Conservation (phyloP, 768 basidiomycete genomes). For the Auricularia cornea region DNA sequence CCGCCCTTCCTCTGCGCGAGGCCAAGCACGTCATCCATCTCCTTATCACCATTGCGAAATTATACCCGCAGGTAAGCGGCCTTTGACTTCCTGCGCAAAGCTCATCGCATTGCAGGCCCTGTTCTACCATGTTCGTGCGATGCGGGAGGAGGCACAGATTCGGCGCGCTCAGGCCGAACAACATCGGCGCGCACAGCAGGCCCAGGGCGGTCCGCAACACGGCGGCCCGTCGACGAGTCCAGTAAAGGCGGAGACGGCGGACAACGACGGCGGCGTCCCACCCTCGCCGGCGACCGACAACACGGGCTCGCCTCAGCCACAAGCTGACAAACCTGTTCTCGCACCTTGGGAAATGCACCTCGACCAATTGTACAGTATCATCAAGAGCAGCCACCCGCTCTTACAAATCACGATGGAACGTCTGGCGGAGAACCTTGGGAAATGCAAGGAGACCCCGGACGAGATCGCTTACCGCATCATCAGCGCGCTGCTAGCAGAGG, state of each 20-base stretch:
- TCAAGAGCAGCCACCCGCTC: conserved; percentile 94
- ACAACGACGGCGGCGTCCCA: conserved; percentile 14
- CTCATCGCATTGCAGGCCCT: conserved; percentile 50
- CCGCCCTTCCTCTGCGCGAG: conserved; percentile 85
- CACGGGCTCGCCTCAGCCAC: conserved; percentile 15
- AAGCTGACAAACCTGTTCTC: background rate
- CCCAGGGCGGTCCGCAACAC: conserved; percentile 24
- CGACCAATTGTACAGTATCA: conserved; percentile 85
- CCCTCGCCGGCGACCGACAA: conserved; percentile 12
- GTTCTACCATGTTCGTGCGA: conserved; percentile 90
- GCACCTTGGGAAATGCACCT: conserved; percentile 68
- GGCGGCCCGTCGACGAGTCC: background rate
- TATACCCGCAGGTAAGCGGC: conserved; percentile 76
- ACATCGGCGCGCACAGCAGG: conserved; percentile 32
- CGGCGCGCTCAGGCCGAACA: conserved; percentile 22
- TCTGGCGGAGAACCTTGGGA: conserved; percentile 88
- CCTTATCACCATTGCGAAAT: conserved; percentile 80
- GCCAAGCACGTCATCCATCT: conserved; percentile 88
- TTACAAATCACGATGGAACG: conserved; percentile 93
- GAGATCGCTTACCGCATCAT: conserved; percentile 93
- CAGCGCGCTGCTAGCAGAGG: conserved; percentile 81
- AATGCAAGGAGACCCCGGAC: conserved; percentile 81
- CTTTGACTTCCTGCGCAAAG: background rate
- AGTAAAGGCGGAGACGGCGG: conserved; percentile 5
- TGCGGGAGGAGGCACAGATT: conserved; percentile 54